Evolutionary conservation across 495 filamentous ascomycete species (phyloP).

Genomic region (Thozetella sp.): DNA sequence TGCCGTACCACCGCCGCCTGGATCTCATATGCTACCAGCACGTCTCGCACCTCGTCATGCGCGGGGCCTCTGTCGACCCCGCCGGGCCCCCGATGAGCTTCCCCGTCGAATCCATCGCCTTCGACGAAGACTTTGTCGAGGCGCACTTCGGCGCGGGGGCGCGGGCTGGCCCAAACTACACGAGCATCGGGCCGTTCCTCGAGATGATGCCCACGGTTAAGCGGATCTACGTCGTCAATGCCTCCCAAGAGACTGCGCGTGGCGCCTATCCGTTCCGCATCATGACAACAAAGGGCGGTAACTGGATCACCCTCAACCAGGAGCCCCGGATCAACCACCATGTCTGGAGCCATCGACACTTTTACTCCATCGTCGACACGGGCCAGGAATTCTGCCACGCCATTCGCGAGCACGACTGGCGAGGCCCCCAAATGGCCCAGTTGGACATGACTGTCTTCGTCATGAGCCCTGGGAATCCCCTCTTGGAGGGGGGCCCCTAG

Average conservation of each 20-base stretch:
- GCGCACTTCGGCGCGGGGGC: neutral
- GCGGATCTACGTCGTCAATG: neutral
- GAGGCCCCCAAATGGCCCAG: neutral
- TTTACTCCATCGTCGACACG: neutral
- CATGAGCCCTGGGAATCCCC: neutral
- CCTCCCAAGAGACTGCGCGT: neutral
- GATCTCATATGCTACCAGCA: neutral
- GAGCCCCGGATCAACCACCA: neutral
- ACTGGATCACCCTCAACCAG: neutral
- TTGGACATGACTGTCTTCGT: neutral
- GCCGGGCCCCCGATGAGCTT: neutral
- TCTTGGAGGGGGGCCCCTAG: no score
- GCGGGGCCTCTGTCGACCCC: neutral
- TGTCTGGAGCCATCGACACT: neutral
- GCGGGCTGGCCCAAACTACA: neutral
- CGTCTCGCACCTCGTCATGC: neutral
- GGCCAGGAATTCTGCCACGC: neutral
- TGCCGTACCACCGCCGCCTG: neutral
- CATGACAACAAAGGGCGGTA: neutral
- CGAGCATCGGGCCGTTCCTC: neutral
- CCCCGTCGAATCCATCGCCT: neutral
- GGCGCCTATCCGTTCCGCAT: neutral
- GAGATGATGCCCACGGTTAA: neutral
- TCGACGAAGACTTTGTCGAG: neutral
- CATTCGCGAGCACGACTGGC: neutral